phyloP scores from a whole-genome alignment of 805 yeast species.

The Candida easanensis region DNA sequence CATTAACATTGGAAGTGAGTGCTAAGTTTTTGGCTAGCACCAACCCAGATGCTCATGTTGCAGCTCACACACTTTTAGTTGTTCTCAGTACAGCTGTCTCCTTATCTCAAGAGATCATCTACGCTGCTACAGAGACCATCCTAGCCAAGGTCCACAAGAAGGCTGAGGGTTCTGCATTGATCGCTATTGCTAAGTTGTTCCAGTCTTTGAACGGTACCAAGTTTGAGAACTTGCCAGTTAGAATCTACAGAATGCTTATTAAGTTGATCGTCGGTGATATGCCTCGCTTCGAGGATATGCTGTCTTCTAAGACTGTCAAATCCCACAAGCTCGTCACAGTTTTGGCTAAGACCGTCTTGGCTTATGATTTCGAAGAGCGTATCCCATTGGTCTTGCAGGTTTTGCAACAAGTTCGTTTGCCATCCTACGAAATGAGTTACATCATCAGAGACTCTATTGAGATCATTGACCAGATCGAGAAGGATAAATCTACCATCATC shows the following conservation, averaged over 20 bases:
- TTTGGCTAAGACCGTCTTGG: constrained; percentile 41
- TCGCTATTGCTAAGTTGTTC: constrained; percentile 45
- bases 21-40: constrained; percentile 51
- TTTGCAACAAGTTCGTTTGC: constrained; percentile 32
- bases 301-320: constrained; percentile 28
- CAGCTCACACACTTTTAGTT: constrained; percentile 79
- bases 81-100: constrained; percentile 76
- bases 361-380: constrained; percentile 38
- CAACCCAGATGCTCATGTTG: constrained; percentile 64
- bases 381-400: constrained; percentile 35
- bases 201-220: constrained; percentile 43
- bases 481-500: constrained; percentile 37
- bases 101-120: constrained; percentile 50
- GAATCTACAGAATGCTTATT: constrained; percentile 33
- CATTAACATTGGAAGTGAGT: constrained; percentile 54
- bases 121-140: constrained; percentile 62
- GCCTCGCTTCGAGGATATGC: constrained; percentile 24
- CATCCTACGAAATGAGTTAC: constrained; percentile 35
- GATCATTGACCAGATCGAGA: constrained; percentile 32
- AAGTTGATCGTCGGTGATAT: constrained; percentile 28
- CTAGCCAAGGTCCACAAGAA: constrained; percentile 41
- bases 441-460: constrained; percentile 38
- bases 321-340: constrained; percentile 43
- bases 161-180: constrained; percentile 42
- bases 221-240: constrained; percentile 39